Base-by-base conservation (phyloP, 1,284 basidiomycete genomes). In the Sutorius eximius region DNA sequence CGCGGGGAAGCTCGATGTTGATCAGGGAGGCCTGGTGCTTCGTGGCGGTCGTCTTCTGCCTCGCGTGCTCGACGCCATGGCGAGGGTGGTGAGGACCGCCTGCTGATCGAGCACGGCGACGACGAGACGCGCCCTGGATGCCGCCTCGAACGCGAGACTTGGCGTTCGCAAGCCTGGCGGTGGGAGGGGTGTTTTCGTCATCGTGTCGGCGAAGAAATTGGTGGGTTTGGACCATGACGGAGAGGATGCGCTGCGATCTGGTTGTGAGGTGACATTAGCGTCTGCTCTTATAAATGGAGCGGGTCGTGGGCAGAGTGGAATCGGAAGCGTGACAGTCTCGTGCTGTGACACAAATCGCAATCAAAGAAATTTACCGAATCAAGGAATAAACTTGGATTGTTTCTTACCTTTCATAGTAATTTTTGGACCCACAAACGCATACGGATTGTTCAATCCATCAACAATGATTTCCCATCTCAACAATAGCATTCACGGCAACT, bases 321-420 rank as follows among this genome's bases (percentile, higher is more conserved):
- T 16, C 27, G 43, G 43, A 38, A 54, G 49, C 52, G 63, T 64
- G 63, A 64, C 63, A 64, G 8, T n/a, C 40, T 49, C 52, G 51
- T 59, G 56, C 41, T 58, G 66, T 72, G 67, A 71, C 69, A 57
- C 3, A 59, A 59, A 60, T 63, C 48, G 69, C 68, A 72, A 69
- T 69, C 71, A 57, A 50, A 12, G 12, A 49, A 66, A 66, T 46
- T 68, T 69, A 47, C 71, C 61, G 10, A 1, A 38, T 52, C 44
- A 44, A 34, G 69, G 5, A 56, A 47, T 41, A 34, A 32, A 24
- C 41, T 37, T n/a, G 20, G 46, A 0, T 6, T 29, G 11, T 32
- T 27, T 44, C 44, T 66, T 66, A 49, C 69, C 60, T 56, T 43
- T 10, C 20, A 45, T 27, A 65, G 71, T 1, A 68, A 61, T 53